A percentile compares a stretch with the other conserved stretches of the same genome.
These are phyloP conservation scores for Cercospora canescens DNA, from an alignment of 2,329 filamentous ascomycete genomes.

Conservation along the genomic window DNA sequence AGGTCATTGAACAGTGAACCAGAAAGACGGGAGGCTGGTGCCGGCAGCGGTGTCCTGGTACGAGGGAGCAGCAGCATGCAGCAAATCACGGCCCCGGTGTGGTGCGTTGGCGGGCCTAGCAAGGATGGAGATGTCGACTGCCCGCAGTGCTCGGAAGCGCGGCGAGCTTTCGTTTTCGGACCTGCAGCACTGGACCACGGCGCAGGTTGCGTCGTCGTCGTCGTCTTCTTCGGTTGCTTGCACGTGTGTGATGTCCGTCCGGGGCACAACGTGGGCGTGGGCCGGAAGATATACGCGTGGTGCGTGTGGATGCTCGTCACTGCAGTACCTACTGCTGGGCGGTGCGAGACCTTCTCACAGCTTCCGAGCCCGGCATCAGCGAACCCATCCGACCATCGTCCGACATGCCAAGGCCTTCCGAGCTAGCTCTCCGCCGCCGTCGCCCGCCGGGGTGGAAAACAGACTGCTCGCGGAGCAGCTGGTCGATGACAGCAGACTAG, in stretches of 20 bases:
- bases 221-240: too few species aligned
- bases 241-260: too few species aligned
- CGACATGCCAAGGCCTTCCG: not conserved
- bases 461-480: too few species aligned
- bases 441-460: too few species aligned
- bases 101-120: not conserved
- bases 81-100: not conserved
- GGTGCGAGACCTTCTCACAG: too few species aligned
- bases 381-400: not conserved
- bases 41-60: not conserved
- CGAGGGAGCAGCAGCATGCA: not conserved
- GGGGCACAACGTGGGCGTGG: too few species aligned
- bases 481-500: too few species aligned
- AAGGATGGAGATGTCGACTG: not conserved
- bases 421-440: too few species aligned
- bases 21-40: not conserved
- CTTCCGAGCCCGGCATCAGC: not conserved
- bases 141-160: not conserved
- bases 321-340: too few species aligned
- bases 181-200: not conserved
- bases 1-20: not conserved
- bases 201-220: too few species aligned
- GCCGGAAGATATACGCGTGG: too few species aligned
- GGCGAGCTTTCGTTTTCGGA: not conserved
- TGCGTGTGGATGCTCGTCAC: too few species aligned